Evolutionary conservation across 768 basidiomycete species (phyloP).

Genomic region (Leccinum broughii): DNA sequence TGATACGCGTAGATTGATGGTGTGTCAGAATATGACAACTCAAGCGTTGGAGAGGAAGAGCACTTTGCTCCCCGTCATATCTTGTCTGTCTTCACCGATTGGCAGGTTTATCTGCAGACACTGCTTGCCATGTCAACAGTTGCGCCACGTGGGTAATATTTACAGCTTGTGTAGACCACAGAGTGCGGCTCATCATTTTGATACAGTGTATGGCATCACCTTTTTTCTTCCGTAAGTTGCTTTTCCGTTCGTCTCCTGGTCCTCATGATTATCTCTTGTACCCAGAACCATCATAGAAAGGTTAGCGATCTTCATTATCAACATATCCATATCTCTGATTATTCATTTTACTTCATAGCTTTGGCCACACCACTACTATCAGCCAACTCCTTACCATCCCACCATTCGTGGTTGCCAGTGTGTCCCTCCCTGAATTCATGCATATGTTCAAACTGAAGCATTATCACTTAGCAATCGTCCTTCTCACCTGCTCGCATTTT

Average conservation of each 20-base stretch:
- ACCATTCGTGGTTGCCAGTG: constrained; percentile 64
- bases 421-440: constrained; percentile 19
- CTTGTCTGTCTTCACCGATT: constrained; percentile 54
- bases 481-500: constrained; percentile 52
- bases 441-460: neutral
- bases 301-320: constrained; percentile 25
- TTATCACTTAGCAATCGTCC: constrained; percentile 43
- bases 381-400: constrained; percentile 70
- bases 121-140: constrained; percentile 47
- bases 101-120: constrained; percentile 49
- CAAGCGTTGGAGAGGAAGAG: constrained; percentile 43
- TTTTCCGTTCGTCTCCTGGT: neutral
- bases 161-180: neutral
- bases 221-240: constrained; percentile 64
- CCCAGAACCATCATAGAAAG: constrained; percentile 58
- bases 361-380: constrained; percentile 56
- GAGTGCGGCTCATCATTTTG: constrained; percentile 3
- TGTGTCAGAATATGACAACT: constrained; percentile 39
- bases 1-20: constrained; percentile 52
- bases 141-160: constrained; percentile 50
- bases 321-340: neutral
- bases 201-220: constrained; percentile 65
- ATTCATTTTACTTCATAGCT: constrained; percentile 37
- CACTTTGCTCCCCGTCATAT: constrained; percentile 55
- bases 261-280: neutral